Base-by-base conservation (phyloP, 345 rosid genomes). In the Euphorbia pulcherrima region DNA sequence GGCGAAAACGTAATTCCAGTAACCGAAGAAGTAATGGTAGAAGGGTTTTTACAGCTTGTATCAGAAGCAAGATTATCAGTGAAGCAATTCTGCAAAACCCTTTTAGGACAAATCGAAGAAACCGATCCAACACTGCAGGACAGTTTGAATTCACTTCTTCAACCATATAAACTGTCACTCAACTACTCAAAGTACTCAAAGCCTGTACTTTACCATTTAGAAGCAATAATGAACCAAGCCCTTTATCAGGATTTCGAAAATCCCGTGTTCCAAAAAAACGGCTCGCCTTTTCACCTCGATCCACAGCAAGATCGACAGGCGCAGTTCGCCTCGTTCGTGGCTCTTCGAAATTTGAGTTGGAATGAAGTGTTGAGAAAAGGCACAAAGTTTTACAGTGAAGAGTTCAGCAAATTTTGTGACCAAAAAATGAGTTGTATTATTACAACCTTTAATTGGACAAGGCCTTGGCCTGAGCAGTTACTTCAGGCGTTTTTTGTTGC, bases 231-330 rank as follows among this genome's bases (percentile, higher is more conserved):
- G 69, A 91, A 92, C 87, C 90, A 90, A 69, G 75, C 87, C 0
- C 83, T 94, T 52, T 91, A 87, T 82, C 96, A 85, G 76, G 96
- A 94, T 62, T 94, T 94, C 44, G 97, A 94, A 85, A 94, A 94
- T 65, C 77, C 79, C 18, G 87, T 83, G 8, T 94, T 91, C 51
- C 91, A 86, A 20, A 88, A 86, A 75, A 89, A 87, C 18, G 99
- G 99, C 5, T 82, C 91, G 0, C 86, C 90, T 0, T 88, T 86
- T 77, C 51, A 76, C 29, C 70, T 94, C 27, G 99, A 94, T 74
- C 97, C 91, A 3, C 80, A 78, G 53, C 90, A 85, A 74, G 91
- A 94, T 63, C 83, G 97, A 27, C 87, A 84, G 64, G 88, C 79
- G 0, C 92, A 87, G 52, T 94, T 89, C 69, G 68, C 96, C 0